These are phyloP conservation scores for Drosera spatulata DNA, from an alignment of 179 eudicot genomes.

Conservation along the genomic window DNA sequence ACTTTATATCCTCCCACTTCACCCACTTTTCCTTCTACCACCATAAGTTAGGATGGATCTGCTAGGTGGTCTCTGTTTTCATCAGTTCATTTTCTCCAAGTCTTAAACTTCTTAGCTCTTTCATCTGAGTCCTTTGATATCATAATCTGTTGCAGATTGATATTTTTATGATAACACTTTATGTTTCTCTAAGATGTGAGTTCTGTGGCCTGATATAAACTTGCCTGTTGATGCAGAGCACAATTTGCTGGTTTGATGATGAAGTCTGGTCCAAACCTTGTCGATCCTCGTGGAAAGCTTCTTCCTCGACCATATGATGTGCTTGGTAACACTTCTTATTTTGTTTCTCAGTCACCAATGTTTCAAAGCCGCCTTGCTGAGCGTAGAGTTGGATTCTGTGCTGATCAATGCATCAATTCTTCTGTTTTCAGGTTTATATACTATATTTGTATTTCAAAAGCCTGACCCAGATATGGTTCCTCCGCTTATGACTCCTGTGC, in stretches of 20 bases:
- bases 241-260: constrained; percentile 74
- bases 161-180: too few relatives aligned
- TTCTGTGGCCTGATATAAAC: too few relatives aligned
- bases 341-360: not conserved
- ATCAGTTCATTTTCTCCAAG: too few relatives aligned
- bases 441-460: constrained; percentile 85
- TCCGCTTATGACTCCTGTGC: constrained; percentile 77
- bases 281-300: constrained; percentile 90
- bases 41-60: too few relatives aligned
- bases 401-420: constrained; percentile 2
- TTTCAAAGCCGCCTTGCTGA: too few relatives aligned
- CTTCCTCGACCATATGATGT: constrained; percentile 77
- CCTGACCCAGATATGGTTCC: constrained; percentile 90
- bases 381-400: not conserved
- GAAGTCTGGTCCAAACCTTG: constrained; percentile 70
- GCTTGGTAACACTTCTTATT: constrained; percentile 41
- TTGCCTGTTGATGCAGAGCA: constrained; percentile 29
- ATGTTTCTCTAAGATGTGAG: too few relatives aligned
- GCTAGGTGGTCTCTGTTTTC: too few relatives aligned
- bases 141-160: too few relatives aligned
- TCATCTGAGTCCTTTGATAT: too few relatives aligned
- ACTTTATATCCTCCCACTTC: too few relatives aligned
- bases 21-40: too few relatives aligned
- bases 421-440: constrained; percentile 61
- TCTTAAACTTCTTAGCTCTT: too few relatives aligned